Percentiles rank a stretch among this genome's conserved stretches.
These are phyloP conservation scores for Paxillus rubicundulus DNA, from an alignment of 768 basidiomycete genomes.

Conservation along the genomic window DNA sequence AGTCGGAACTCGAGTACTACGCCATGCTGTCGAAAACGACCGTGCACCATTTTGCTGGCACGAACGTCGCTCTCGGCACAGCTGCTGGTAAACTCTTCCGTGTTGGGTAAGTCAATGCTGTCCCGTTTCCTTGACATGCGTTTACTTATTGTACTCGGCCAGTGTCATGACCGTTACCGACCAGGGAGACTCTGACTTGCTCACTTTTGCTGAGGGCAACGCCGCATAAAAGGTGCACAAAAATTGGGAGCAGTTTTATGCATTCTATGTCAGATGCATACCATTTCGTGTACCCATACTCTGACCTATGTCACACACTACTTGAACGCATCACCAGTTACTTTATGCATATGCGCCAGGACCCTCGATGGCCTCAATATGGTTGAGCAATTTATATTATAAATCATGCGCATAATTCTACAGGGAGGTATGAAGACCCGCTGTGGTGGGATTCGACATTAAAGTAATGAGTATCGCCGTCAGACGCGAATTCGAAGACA, in stretches of 20 bases:
- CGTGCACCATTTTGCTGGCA: constrained; percentile 97
- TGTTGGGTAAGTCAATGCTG: constrained; percentile 66
- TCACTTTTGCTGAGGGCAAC: constrained; percentile 77
- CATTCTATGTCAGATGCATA: constrained; percentile 1
- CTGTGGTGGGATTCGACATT: too few species aligned
- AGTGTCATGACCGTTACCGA: constrained; percentile 98
- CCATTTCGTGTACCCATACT: not conserved
- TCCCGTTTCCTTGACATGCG: not conserved
- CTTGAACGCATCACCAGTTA: not conserved
- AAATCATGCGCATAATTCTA: too few species aligned
- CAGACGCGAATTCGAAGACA: too few species aligned
- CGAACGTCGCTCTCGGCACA: constrained; percentile 97
- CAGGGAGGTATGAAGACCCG: too few species aligned
- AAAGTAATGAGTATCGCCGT: too few species aligned
- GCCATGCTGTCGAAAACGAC: constrained; percentile 99
- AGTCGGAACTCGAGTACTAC: constrained; percentile 99
- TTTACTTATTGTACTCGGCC: constrained; percentile 8
- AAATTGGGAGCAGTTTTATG: not conserved
- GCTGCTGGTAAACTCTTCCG: constrained; percentile 99
- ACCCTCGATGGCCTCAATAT: not conserved
- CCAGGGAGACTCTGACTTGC: constrained; percentile 94
- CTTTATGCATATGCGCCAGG: constrained; percentile 3
- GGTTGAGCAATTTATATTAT: not conserved
- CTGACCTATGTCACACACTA: not conserved
- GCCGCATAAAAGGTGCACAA: constrained; percentile 46